Base-by-base conservation (phyloP, 306 rosid genomes). In the Cicer arietinum region DNA sequence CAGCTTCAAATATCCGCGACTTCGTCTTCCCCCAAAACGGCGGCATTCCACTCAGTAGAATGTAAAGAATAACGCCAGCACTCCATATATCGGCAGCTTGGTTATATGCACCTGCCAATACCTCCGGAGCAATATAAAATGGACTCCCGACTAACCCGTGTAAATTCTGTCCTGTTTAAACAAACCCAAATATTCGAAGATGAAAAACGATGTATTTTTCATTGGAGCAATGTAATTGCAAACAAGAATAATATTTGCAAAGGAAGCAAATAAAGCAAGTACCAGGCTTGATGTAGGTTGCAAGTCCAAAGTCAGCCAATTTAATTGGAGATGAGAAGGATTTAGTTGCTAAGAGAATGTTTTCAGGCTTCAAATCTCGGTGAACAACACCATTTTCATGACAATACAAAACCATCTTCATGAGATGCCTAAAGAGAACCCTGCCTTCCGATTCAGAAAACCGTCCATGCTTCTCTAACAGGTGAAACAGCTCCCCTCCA, bases 21-120 rank as follows among this genome's bases (percentile, higher is more conserved):
- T 88, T 92, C 5, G 97, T 92, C 90, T 90, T 92, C 45, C 97
- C 97, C 97, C 96, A 90, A 85, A 90, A 92, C 1, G 96, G 97
- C 8, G 97, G 93, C 86, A 81, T 87, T 37, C 93, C 96, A 8
- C 97, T 88, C 54, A 92, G 84, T 77, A 92, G 90, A 84, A 90
- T 90, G 76, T 92, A 92, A 68, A 92, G 96, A 75, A 89, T 86
- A 70, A 91, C 97, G 7, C 97, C 95, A 1, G 95, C 90, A 75
- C 97, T 91, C 93, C 97, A 92, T 8, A 90, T 93, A 83, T 92
- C 97, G 7, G 96, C 96, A 60, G 96, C 89, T 84, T 92, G 90
- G 79, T 92, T 88, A 87, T 92, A 92, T 54, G 88, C 87, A 69
- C 96, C 92, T 0, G 97, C 91, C 61, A 92, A 87, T 64, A 92